Conservation (phyloP, 2,329 filamentous ascomycete genomes). For the Sclerotinia borealis region DNA sequence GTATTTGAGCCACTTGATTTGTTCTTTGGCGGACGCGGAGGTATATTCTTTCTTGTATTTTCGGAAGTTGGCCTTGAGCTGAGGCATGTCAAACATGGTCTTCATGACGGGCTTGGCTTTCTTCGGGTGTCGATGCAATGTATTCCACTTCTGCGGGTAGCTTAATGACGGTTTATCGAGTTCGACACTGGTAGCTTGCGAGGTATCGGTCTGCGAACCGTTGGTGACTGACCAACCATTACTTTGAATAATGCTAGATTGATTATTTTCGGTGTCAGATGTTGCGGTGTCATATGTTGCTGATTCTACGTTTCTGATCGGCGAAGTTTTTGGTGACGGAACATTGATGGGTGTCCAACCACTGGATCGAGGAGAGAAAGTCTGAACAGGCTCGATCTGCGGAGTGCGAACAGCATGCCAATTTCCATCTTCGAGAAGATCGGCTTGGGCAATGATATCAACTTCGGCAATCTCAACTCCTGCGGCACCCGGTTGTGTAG, state of each 20-base stretch:
- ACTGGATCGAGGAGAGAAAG: neutral
- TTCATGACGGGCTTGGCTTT: neutral
- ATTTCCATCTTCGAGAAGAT: neutral
- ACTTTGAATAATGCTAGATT: neutral
- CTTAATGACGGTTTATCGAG: neutral
- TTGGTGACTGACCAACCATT: neutral
- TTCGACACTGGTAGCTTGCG: neutral
- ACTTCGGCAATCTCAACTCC: neutral
- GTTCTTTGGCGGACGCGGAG: neutral
- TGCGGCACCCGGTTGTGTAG: neutral
- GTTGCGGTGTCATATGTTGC: neutral
- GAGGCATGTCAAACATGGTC: too few species aligned
- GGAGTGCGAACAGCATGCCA: neutral
- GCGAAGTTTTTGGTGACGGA: neutral
- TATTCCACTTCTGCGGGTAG: neutral
- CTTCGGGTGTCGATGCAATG: neutral
- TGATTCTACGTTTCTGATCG: neutral
- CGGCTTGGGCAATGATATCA: neutral
- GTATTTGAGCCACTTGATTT: neutral
- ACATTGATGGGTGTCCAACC: neutral
- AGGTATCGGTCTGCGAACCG: neutral
- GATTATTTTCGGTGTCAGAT: neutral
- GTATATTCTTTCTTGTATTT: conserved; percentile 1
- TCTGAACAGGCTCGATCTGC: neutral
- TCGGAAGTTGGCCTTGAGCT: neutral